Conservation (phyloP, 192 early-diverging fungal species). For the Linnemannia elongata region DNA sequence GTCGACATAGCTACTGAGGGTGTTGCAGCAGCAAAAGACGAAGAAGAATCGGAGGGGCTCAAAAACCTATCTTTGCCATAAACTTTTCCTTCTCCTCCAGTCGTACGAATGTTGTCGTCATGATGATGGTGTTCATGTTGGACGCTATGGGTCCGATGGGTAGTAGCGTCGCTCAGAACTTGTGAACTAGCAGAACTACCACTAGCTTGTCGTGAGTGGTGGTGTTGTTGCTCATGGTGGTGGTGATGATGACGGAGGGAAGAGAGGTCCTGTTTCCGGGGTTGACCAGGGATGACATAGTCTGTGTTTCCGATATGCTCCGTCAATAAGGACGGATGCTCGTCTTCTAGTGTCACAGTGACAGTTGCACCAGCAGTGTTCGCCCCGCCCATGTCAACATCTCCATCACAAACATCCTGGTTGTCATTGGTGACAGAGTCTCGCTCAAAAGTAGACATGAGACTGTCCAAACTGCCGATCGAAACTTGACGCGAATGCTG, state of each 20-base stretch:
- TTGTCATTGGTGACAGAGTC: not conserved
- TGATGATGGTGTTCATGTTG: not conserved
- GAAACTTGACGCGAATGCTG: not conserved
- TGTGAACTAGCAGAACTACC: not conserved
- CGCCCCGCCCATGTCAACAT: not conserved
- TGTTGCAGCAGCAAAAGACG: not conserved
- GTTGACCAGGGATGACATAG: conserved; percentile 36
- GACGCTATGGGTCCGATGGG: not conserved
- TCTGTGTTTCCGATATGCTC: conserved; percentile 26
- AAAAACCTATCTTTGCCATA: not conserved
- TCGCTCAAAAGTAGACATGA: not conserved
- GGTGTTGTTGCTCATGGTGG: not conserved
- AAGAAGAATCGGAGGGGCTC: not conserved
- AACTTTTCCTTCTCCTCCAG: not conserved
- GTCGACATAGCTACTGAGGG: not conserved
- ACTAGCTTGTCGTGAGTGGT: not conserved
- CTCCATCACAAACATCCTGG: not conserved
- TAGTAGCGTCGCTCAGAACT: too few species aligned
- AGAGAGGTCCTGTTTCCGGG: conserved; percentile 17
- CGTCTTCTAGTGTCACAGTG: not conserved
- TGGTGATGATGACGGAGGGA: not conserved
- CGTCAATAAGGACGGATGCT: not conserved
- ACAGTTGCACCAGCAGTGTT: not conserved
- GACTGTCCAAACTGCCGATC: not conserved
- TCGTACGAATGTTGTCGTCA: not conserved